Conservation (phyloP, 2,329 filamentous ascomycete genomes). For the Colletotrichum graminicola region DNA sequence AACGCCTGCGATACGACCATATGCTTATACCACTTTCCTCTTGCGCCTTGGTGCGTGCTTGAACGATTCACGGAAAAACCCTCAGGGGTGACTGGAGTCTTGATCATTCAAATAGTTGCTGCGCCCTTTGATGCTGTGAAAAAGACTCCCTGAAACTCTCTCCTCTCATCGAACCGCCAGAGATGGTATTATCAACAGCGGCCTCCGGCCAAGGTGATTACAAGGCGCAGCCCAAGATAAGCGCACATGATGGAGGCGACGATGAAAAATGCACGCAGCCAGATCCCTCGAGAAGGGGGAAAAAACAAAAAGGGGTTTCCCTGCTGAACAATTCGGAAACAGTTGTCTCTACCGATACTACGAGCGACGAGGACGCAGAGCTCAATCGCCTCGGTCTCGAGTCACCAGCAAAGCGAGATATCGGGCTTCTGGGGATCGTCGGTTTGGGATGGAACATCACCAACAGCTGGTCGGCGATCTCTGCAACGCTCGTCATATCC, state of each 20-base stretch:
- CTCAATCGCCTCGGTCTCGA: constrained; percentile 25
- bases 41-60: background rate
- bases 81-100: background rate
- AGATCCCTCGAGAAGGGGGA: background rate
- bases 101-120: background rate
- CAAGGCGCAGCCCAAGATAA: background rate
- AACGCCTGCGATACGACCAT: background rate
- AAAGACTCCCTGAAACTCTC: background rate
- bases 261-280: background rate
- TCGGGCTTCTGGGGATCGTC: constrained; percentile 17
- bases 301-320: no score
- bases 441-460: constrained; percentile 39
- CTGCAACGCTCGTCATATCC: constrained; percentile 44
- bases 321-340: background rate
- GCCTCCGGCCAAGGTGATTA: background rate
- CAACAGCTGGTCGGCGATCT: constrained; percentile 47
- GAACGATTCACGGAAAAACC: background rate
- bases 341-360: background rate
- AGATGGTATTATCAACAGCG: background rate
- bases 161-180: background rate
- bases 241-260: background rate
- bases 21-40: background rate
- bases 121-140: background rate
- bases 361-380: constrained; percentile 24
- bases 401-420: constrained; percentile 24